phyloP scores from a whole-genome alignment of 495 filamentous ascomycete genomes.

The Podospora comata region DNA sequence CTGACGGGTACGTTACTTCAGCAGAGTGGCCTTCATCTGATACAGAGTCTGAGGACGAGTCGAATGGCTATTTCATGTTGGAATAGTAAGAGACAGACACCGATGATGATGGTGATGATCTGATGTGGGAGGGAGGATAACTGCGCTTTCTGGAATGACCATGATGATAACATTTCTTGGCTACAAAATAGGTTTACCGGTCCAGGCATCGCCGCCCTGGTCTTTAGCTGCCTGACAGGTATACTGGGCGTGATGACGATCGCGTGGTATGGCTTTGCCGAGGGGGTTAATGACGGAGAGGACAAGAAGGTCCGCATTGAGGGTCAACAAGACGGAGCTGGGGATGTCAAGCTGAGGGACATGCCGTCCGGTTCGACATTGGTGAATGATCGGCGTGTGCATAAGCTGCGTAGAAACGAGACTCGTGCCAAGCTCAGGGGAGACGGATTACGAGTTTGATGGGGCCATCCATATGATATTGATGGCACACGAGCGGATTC shows the following conservation, averaged over 20 bases:
- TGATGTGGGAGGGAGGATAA: not conserved
- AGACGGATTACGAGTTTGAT: too few species aligned
- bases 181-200: slow-evolving; percentile 55
- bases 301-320: not conserved
- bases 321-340: not conserved
- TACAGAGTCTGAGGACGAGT: not conserved
- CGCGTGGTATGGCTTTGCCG: slow-evolving; percentile 60
- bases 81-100: not conserved
- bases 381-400: not conserved
- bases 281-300: not conserved
- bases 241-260: slow-evolving; percentile 70
- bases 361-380: not conserved
- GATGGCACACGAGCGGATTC: not conserved
- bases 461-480: too few species aligned
- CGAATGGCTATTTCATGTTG: not conserved
- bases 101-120: not conserved
- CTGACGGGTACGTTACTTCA: slow-evolving; percentile 51
- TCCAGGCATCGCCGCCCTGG: slow-evolving; percentile 67
- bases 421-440: too few species aligned
- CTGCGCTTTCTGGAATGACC: not conserved
- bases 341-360: not conserved
- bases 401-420: too few species aligned
- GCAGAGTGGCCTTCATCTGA: not conserved
- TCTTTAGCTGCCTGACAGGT: slow-evolving; percentile 67
- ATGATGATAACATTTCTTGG: not conserved